Evolutionary conservation across 1,284 basidiomycete species (phyloP).

Genomic region (Sporisorium graminicola): DNA sequence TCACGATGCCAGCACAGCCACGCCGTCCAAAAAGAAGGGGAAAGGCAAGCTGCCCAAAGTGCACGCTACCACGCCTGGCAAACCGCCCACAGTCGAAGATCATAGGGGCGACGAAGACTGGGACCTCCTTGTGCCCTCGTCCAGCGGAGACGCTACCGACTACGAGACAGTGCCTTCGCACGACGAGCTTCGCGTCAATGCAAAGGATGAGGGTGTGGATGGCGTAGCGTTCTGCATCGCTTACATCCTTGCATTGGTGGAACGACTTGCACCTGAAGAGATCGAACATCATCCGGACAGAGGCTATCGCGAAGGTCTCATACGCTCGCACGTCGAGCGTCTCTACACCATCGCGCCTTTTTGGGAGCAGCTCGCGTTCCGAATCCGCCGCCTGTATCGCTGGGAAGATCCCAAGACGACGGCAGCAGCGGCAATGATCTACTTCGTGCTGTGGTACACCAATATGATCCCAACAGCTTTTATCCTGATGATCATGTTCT

Average conservation of each 20-base stretch:
- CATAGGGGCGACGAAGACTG: slow-evolving; percentile 38
- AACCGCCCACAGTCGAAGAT: background rate
- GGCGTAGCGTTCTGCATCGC: slow-evolving; percentile 67
- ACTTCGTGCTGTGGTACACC: slow-evolving; percentile 69
- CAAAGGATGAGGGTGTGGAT: slow-evolving; percentile 57
- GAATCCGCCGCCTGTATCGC: slow-evolving; percentile 41
- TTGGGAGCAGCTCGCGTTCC: slow-evolving; percentile 64
- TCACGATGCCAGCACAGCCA: background rate
- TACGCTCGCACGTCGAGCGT: slow-evolving; percentile 66
- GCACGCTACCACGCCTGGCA: slow-evolving; percentile 8
- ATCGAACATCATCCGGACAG: slow-evolving; percentile 64
- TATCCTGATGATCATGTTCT: slow-evolving; percentile 63
- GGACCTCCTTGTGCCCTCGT: slow-evolving; percentile 49
- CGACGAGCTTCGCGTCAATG: slow-evolving; percentile 60
- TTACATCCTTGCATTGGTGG: slow-evolving; percentile 67
- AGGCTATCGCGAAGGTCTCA: slow-evolving; percentile 64
- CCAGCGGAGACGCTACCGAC: slow-evolving; percentile 11
- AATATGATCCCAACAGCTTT: slow-evolving; percentile 67
- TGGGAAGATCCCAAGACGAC: slow-evolving; percentile 58
- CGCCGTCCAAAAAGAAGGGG: slow-evolving; percentile 26
- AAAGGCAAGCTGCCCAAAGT: slow-evolving; percentile 30
- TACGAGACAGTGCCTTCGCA: background rate
- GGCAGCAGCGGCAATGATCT: slow-evolving; percentile 65
- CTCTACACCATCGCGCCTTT: slow-evolving; percentile 69
- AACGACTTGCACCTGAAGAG: slow-evolving; percentile 66